Evolutionary conservation across 345 rosid genomes (phyloP).

Genomic region (Camelina hispida): DNA sequence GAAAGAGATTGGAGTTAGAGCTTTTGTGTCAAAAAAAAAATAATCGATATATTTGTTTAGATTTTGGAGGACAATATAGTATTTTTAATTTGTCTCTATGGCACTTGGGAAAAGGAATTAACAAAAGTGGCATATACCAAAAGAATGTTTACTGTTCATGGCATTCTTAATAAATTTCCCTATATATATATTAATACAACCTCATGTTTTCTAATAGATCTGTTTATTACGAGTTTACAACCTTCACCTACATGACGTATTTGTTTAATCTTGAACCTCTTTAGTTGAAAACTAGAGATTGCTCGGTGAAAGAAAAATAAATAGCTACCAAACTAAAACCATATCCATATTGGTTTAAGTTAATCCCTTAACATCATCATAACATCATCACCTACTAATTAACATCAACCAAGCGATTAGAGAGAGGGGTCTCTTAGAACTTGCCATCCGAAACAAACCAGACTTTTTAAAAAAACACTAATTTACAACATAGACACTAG

Average conservation of each 20-base stretch:
- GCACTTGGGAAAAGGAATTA: too few species aligned
- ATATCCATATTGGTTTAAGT: not conserved
- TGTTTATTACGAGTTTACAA: not conserved
- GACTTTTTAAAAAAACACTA: slow-evolving; percentile 17
- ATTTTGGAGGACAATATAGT: too few species aligned
- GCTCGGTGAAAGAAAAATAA: not conserved
- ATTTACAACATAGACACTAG: slow-evolving; percentile 36
- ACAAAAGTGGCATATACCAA: too few species aligned
- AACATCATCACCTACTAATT: not conserved
- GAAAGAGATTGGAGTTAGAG: too few species aligned
- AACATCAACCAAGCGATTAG: not conserved
- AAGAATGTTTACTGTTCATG: too few species aligned
- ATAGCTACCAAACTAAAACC: not conserved
- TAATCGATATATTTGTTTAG: too few species aligned
- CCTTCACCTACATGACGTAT: not conserved
- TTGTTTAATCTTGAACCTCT: not conserved
- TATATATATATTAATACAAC: not conserved
- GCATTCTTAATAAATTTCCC: too few species aligned
- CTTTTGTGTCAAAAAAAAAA: too few species aligned
- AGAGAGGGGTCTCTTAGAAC: slow-evolving; percentile 7
- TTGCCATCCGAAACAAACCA: slow-evolving; percentile 9
- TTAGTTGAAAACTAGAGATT: not conserved
- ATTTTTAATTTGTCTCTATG: too few species aligned
- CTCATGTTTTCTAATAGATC: not conserved
- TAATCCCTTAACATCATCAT: not conserved